A percentile compares a stretch with the other conserved stretches of the same genome.
phyloP scores from a whole-genome alignment of 441 rosid genomes.

The Populus tomentosa region DNA sequence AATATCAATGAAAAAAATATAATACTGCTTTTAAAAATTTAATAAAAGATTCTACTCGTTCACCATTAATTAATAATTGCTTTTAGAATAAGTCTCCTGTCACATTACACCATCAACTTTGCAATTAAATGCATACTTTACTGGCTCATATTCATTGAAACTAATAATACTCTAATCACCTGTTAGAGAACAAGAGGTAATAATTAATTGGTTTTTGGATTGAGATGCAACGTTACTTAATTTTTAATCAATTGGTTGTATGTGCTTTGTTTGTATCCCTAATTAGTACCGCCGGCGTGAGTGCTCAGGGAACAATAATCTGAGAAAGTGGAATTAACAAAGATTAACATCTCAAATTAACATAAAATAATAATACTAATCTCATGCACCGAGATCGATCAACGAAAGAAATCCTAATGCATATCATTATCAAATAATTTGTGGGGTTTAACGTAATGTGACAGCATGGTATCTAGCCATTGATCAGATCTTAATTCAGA shows the following conservation, averaged over 20 bases:
- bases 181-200: neutral
- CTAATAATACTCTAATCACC: neutral
- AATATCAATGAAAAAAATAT: no score
- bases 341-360: neutral
- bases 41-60: no score
- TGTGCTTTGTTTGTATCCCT: conserved; percentile 22
- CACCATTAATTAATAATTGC: no score
- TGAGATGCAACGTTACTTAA: conserved; percentile 5
- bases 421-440: conserved; percentile 12
- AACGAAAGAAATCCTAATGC: neutral
- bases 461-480: conserved; percentile 22
- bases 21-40: no score
- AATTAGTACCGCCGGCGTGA: conserved; percentile 27
- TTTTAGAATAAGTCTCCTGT: no score
- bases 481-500: conserved; percentile 19
- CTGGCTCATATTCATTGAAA: neutral
- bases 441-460: conserved; percentile 22
- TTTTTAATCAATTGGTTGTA: conserved; percentile 14
- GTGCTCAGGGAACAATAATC: conserved; percentile 15
- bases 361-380: neutral
- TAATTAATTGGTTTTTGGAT: neutral
- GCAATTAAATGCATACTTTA: no score
- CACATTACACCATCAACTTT: no score
- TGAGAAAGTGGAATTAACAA: neutral
- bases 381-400: conserved; percentile 14